A percentile compares a stretch with the other conserved stretches of the same genome.
phyloP scores from a whole-genome alignment of 345 rosid species.

The Dipteronia dyeriana region DNA sequence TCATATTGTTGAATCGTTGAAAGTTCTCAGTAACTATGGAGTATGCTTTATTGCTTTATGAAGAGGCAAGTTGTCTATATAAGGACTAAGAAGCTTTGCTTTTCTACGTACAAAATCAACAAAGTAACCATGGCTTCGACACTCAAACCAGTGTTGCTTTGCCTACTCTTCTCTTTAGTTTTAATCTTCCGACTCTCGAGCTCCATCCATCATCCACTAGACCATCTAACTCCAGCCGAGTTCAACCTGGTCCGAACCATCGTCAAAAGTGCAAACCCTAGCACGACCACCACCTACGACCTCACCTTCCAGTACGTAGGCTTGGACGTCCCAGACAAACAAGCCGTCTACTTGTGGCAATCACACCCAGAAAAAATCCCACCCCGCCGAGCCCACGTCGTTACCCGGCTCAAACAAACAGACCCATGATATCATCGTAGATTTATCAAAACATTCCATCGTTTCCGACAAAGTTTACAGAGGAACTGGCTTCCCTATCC shows the following conservation, averaged over 20 bases:
- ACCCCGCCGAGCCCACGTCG: constrained; percentile 16
- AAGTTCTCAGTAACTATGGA: no score
- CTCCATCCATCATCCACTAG: constrained; percentile 6
- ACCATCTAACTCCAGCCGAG: constrained; percentile 11
- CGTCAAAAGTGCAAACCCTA: background rate
- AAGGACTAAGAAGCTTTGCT: background rate
- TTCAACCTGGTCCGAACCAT: constrained; percentile 12
- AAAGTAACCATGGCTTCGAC: background rate
- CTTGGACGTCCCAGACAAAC: constrained; percentile 25
- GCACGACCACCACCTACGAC: background rate
- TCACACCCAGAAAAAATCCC: background rate
- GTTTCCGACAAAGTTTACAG: background rate
- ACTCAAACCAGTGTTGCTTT: background rate
- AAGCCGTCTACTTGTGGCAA: constrained; percentile 15
- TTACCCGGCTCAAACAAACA: constrained; percentile 1
- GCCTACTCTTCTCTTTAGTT: background rate
- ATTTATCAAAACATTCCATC: background rate
- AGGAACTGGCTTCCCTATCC: constrained; percentile 32
- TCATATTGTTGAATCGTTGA: no score
- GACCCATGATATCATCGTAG: constrained; percentile 8
- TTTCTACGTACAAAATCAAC: background rate
- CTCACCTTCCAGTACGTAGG: constrained; percentile 24
- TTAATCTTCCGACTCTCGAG: background rate
- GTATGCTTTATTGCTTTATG: no score
- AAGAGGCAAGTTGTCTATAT: no score